Conservation (phyloP, 2,329 filamentous ascomycete genomes). For the Neofusicoccum kwambonambiense region DNA sequence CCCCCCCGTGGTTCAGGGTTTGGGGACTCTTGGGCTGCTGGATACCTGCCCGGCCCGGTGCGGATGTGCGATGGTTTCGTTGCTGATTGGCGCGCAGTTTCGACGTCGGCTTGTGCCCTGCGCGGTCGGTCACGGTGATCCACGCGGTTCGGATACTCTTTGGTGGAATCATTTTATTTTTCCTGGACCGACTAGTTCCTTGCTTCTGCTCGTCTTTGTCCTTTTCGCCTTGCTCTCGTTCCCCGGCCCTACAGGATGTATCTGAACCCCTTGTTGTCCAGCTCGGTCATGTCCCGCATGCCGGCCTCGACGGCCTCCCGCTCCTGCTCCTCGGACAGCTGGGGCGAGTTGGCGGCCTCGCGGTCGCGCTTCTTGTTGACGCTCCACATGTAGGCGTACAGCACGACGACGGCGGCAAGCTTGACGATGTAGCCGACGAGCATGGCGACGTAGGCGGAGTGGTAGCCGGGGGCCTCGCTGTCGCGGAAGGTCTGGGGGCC, state of each 20-base stretch:
- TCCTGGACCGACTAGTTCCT: too few relatives aligned
- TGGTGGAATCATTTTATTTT: too few relatives aligned
- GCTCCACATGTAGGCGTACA: conserved; percentile 57
- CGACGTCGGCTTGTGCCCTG: too few relatives aligned
- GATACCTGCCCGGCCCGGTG: too few relatives aligned
- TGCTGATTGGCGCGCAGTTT: too few relatives aligned
- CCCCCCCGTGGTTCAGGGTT: too few relatives aligned
- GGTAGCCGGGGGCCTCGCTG: conserved; percentile 51
- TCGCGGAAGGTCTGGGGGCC: conserved; percentile 55
- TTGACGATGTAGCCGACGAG: conserved; percentile 57
- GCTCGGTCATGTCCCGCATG: conserved; percentile 57
- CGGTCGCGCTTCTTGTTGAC: conserved; percentile 56
- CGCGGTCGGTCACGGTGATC: too few relatives aligned
- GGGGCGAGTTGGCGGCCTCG: conserved; percentile 35
- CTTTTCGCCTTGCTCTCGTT: too few relatives aligned
- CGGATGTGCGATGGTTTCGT: too few relatives aligned
- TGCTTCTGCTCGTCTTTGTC: too few relatives aligned
- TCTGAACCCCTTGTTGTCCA: conserved; percentile 56
- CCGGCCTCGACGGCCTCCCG: conserved; percentile 53
- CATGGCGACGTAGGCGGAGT: conserved; percentile 55
- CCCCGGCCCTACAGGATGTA: conserved; percentile 44
- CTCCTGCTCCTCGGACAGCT: conserved; percentile 43
- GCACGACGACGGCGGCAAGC: conserved; percentile 47
- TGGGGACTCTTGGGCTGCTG: too few relatives aligned
- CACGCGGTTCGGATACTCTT: too few relatives aligned